Evolutionary conservation across 768 basidiomycete genomes (phyloP), one percentile per base, ranked within the genome.

Genomic region (Tricholoma saponaceum): DNA sequence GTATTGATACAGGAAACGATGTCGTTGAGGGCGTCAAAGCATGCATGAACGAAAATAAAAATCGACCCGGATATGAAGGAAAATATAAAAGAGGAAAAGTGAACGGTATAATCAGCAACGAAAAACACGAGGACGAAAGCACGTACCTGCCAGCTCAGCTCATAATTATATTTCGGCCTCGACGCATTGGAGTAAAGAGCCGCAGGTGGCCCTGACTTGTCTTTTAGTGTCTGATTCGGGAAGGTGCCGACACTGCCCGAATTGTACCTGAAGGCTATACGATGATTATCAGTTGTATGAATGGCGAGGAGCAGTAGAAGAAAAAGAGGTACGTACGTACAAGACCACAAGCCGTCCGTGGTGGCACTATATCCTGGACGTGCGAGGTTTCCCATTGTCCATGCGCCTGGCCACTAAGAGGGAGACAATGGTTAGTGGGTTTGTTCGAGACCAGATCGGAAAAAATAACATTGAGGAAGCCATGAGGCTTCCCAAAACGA

Each of bases 361-460:
- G 89, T 84, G 0, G 86, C 89, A 3, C 83, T 75, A 68, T 89
- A 94, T 6, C 92, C 92, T 0, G 92, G 84, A 37, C 92, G 74
- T 1, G 84, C 92, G 4, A 95, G 79, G 67, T 95, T 96, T 2
- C 92, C 92, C 86, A 90, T 89, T 18, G 89, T 90, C 92, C 92
- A 94, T 2, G 82, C 83, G 62, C 89, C 91, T 37, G 91, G 92
- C 92, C 89, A 92, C 85, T 87, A n/a, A n/a, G n/a, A n/a, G n/a
- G n/a, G n/a, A n/a, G n/a, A n/a, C n/a, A n/a, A n/a, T n/a, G n/a
- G n/a, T n/a, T n/a, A n/a, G n/a, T n/a, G n/a, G n/a, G n/a, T n/a
- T n/a, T n/a, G n/a, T n/a, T n/a, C n/a, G n/a, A n/a, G n/a, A 50
- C 12, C 10, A 35, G 33, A 35, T 35, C 3, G 33, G 33, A 35